Conservation (phyloP, 192 early-diverging fungal genomes). For the Rhizophagus clarus region DNA sequence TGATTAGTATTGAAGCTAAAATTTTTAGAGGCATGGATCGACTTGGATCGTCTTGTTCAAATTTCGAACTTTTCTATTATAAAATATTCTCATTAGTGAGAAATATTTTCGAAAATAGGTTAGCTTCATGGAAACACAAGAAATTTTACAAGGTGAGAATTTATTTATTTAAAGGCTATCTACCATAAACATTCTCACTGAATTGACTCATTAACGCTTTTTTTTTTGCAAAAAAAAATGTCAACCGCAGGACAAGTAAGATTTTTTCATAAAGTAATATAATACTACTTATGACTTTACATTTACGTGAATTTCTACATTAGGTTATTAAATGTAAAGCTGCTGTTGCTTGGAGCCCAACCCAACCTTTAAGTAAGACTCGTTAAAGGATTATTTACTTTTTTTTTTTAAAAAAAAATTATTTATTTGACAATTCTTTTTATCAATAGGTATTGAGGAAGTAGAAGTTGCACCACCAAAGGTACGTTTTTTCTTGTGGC, state of each 20-base stretch:
- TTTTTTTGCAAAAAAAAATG: not conserved
- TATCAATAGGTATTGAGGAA: constrained; percentile 77
- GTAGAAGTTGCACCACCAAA: constrained; percentile 94
- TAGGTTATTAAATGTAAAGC: constrained; percentile 82
- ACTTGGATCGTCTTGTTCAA: too few species aligned
- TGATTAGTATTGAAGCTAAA: too few species aligned
- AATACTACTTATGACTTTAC: too few species aligned
- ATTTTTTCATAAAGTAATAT: not conserved
- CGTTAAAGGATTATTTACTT: not conserved
- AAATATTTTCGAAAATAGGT: too few species aligned
- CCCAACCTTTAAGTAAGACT: constrained; percentile 85
- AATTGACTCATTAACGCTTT: too few species aligned
- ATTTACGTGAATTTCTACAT: not conserved
- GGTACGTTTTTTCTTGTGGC: constrained; percentile 35
- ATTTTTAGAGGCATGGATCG: too few species aligned
- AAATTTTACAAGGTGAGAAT: too few species aligned
- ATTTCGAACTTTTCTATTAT: too few species aligned
- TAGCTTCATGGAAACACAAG: too few species aligned
- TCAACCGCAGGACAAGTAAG: constrained; percentile 13
- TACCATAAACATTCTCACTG: too few species aligned
- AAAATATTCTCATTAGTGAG: too few species aligned
- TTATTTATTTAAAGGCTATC: too few species aligned
- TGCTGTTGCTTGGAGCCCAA: constrained; percentile 95
- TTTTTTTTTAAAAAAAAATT: not conserved
- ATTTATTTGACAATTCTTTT: not conserved